Base-by-base conservation (phyloP, 148 eudicot genomes). In the Camellia japonica region DNA sequence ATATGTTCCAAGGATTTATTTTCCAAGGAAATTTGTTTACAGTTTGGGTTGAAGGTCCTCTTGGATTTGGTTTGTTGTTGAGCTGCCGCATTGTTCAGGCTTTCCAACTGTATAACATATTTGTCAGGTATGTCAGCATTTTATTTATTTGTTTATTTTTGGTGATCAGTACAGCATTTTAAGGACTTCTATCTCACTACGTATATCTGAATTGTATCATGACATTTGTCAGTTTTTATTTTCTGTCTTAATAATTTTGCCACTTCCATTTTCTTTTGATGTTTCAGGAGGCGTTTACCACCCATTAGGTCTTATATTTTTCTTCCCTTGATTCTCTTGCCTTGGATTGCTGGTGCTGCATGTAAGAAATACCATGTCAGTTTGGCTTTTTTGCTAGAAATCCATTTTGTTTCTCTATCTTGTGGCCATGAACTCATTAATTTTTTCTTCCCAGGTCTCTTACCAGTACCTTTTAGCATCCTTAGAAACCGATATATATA, bases 11-110 rank as follows among this genome's bases (percentile, higher is more conserved):
- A 20, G 20, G 54, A 41, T 71, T 80, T 75, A 23, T 55, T 68
- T 71, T 41, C 30, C 59, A 19, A 2, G n/a, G 18, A 41, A 16
- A 19, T 67, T 81, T 74, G 51, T 51, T 73, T 83, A n/a, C 93
- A 94, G 98, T 93, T 76, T 94, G 98, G 98, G 81, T 89, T 80
- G 95, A 93, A 89, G 97, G 97, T 68, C 97, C 98, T 74, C 84
- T 94, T 58, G 98, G 98, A 80, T 94, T 93, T 86, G 98, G 98
- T 80, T 89, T 94, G 91, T 88, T 94, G 84, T 86, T 94, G 82
- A 90, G 97, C 87, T 88, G 93, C 71, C 97, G 97, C 80, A 90
- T 93, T 66, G 82, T 86, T 59, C 98, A 94, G 84, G 93, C 90
- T 74, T 91, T 80, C 80, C 94, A 94, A 72, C 90, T 94, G 66